A percentile compares a stretch with the other conserved stretches of the same genome.
These are phyloP conservation scores for Paecilomyces sp. DNA, from an alignment of 2,329 filamentous ascomycete species.

Conservation along the genomic window DNA sequence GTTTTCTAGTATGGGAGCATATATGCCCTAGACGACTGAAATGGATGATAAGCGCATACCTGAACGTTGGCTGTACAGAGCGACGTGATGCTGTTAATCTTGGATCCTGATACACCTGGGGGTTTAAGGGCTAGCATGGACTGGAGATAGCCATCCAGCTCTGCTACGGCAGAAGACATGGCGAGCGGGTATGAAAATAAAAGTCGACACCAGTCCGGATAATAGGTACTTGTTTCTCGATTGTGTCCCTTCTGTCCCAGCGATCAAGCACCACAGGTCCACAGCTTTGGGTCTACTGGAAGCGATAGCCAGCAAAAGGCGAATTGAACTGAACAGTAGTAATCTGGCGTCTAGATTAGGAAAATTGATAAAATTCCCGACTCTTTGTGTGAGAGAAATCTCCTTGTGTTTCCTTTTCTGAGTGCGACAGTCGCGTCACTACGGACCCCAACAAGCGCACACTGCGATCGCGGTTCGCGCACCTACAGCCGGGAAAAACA, in stretches of 20 bases:
- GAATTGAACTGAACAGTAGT: neutral
- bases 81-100: constrained; percentile 78
- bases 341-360: constrained; percentile 5
- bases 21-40: neutral
- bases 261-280: constrained; percentile 9
- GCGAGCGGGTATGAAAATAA: constrained; percentile 11
- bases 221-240: constrained; percentile 1
- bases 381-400: neutral
- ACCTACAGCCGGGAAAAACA: constrained; percentile 35
- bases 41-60: constrained; percentile 50
- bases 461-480: constrained; percentile 20
- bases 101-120: constrained; percentile 87
- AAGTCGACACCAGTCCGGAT: constrained; percentile 7
- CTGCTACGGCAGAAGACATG: constrained; percentile 80
- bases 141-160: constrained; percentile 83
- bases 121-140: constrained; percentile 87
- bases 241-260: constrained; percentile 1
- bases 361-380: constrained; percentile 16
- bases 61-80: constrained; percentile 86
- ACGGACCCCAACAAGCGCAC: constrained; percentile 27
- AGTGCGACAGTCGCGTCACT: constrained; percentile 24
- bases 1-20: neutral
- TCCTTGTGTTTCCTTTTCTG: constrained; percentile 13
- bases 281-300: constrained; percentile 17
- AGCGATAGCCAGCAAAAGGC: constrained; percentile 9